Percentiles rank a stretch among this genome's conserved stretches.
These are phyloP conservation scores for Suillus paluster DNA, from an alignment of 768 basidiomycete genomes.

Conservation along the genomic window DNA sequence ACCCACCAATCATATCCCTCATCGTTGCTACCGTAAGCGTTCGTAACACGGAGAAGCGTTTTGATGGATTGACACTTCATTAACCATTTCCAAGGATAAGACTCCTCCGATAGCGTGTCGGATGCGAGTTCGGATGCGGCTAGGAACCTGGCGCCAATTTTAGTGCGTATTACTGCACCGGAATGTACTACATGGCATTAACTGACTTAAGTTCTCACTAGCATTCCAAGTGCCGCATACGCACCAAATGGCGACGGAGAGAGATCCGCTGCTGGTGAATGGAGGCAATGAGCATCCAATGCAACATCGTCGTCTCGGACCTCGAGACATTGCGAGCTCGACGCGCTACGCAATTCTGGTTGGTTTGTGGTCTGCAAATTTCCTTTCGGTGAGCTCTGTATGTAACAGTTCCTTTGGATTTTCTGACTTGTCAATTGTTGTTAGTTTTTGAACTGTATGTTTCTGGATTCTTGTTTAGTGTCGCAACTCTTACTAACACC, in stretches of 20 bases:
- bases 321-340: conserved; percentile 60
- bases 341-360: conserved; percentile 68
- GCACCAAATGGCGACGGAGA: conserved; percentile 34
- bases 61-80: too few species aligned
- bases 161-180: too few species aligned
- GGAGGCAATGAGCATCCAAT: background rate
- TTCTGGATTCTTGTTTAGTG: background rate
- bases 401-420: background rate
- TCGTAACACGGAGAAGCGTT: too few species aligned
- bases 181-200: too few species aligned
- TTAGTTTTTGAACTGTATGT: conserved; percentile 58
- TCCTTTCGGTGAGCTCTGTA: conserved; percentile 63
- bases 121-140: too few species aligned
- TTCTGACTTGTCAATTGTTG: conserved; percentile 9
- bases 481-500: conserved; percentile 7
- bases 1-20: too few species aligned
- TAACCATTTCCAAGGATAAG: too few species aligned
- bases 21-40: too few species aligned
- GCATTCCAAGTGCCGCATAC: too few species aligned
- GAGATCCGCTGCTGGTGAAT: conserved; percentile 30
- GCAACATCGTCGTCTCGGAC: conserved; percentile 40
- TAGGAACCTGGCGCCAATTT: too few species aligned
- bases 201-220: too few species aligned
- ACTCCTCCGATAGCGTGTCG: too few species aligned
- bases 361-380: conserved; percentile 74